These are phyloP conservation scores for Plantago elongata DNA, from an alignment of 257 asterid species.

Conservation along the genomic window DNA sequence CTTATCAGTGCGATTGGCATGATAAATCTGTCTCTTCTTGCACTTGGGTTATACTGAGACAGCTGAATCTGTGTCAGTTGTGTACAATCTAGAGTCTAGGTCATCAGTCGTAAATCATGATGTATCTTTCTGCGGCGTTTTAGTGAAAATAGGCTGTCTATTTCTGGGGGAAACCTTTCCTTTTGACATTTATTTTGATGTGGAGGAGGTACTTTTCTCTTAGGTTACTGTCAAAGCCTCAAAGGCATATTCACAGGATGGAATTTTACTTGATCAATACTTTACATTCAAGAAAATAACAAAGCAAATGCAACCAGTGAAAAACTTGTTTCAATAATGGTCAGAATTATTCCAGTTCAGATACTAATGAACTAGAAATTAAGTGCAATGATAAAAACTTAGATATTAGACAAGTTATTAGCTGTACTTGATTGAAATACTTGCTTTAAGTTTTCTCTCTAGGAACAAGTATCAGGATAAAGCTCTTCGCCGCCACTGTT, in stretches of 20 bases:
- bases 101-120: too few species aligned
- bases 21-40: constrained; percentile 1
- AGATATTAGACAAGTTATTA: too few species aligned
- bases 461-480: constrained; percentile 30
- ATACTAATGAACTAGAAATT: not conserved
- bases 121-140: not conserved
- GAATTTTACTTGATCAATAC: too few species aligned
- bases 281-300: too few species aligned
- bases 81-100: too few species aligned
- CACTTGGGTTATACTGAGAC: not conserved
- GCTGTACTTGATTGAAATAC: constrained; percentile 22
- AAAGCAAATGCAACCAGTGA: too few species aligned
- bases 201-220: too few species aligned
- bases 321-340: not conserved
- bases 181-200: too few species aligned
- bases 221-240: not conserved
- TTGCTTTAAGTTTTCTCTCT: constrained; percentile 47
- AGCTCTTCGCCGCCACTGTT: constrained; percentile 40
- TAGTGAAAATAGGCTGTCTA: not conserved
- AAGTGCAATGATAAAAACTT: too few species aligned
- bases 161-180: not conserved
- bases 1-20: not conserved
- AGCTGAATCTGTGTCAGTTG: not conserved
- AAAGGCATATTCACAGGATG: not conserved
- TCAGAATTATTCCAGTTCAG: not conserved